Percentiles rank a stretch among this genome's conserved stretches.
Conservation (phyloP, 106 monocot species). For the Narthecium ossifragum region DNA sequence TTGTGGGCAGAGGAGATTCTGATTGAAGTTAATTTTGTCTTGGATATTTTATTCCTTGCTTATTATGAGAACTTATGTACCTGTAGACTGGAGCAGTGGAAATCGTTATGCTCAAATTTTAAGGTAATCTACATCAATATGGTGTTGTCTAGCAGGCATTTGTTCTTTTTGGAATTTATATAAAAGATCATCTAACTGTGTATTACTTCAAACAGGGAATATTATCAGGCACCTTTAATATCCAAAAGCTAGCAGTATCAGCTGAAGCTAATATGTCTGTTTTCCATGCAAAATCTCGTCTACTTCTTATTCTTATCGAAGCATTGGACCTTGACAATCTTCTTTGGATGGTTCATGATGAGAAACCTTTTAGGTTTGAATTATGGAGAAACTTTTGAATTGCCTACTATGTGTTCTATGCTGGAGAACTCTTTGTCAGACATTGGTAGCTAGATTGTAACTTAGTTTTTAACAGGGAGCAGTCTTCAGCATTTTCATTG, state of each 20-base stretch:
- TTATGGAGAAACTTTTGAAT: neutral
- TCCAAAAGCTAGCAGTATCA: slow-evolving; percentile 65
- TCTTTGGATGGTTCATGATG: slow-evolving; percentile 73
- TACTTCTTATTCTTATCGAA: slow-evolving; percentile 89
- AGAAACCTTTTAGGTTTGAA: slow-evolving; percentile 68
- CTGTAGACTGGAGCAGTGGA: slow-evolving; percentile 64
- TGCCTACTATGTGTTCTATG: neutral
- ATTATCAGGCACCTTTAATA: slow-evolving; percentile 44
- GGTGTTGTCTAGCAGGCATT: neutral
- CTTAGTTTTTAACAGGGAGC: slow-evolving; percentile 31
- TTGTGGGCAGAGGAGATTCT: slow-evolving; percentile 78
- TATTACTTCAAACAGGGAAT: slow-evolving; percentile 33
- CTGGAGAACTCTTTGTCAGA: neutral
- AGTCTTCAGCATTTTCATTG: slow-evolving; percentile 40
- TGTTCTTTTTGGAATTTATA: too few relatives aligned
- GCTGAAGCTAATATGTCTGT: slow-evolving; percentile 58
- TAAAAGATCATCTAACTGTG: neutral
- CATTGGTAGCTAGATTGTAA: neutral
- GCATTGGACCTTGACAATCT: slow-evolving; percentile 82
- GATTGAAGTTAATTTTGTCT: slow-evolving; percentile 65
- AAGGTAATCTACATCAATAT: slow-evolving; percentile 35
- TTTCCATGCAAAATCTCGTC: slow-evolving; percentile 52
- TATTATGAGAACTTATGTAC: slow-evolving; percentile 78
- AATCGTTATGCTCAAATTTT: slow-evolving; percentile 49
- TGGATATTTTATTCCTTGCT: slow-evolving; percentile 78